Base-by-base conservation (phyloP, 1,284 basidiomycete genomes). In the Austroboletus niveus region DNA sequence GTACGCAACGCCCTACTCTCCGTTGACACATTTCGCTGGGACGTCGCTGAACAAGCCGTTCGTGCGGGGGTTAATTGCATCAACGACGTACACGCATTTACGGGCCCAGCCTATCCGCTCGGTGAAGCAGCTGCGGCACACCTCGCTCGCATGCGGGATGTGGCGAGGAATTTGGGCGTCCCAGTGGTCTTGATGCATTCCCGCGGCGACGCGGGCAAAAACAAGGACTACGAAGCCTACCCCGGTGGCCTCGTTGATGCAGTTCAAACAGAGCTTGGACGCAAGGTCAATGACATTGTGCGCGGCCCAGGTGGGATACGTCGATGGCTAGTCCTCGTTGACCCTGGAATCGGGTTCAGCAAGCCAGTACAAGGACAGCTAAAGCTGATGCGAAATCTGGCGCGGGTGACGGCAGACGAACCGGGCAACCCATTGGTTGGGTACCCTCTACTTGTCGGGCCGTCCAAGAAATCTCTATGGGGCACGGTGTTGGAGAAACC, bases 321-420 rank as follows among this genome's bases (percentile, higher is more conserved):
- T 49, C 72, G 92, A 31, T 99, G 96, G 96, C 81, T 93, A 58
- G 84, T 98, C 51, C 80, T 98, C 47, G 77, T 92, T 12, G 97
- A 98, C 71, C 94, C 96, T 1, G 96, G 97, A 0, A 75, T 99
- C 47, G 96, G 97, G 7, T 99, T 98, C 67, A 96, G 95, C 65
- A 99, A 99, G 71, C 81, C 84, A 0, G 69, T 86, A 1, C 76
- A 85, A 20, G 92, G 82, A 4, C 96, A 97, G 69, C 60, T 96
- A 24, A 75, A 77, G 52, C 64, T 97, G 5, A 69, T 97, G 45
- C 76, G 84, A 8, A 61, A 79, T 35, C 76, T 86, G 2, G 60
- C 71, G 0, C 61, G 66, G 17, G 65, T 92, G 32, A 80, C 80
- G 0, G 75, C 71, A 0, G 70, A 78, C 48, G 57, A 67, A 5